These are phyloP conservation scores for Eucommia ulmoides DNA, from an alignment of 257 asterid species.

Conservation along the genomic window DNA sequence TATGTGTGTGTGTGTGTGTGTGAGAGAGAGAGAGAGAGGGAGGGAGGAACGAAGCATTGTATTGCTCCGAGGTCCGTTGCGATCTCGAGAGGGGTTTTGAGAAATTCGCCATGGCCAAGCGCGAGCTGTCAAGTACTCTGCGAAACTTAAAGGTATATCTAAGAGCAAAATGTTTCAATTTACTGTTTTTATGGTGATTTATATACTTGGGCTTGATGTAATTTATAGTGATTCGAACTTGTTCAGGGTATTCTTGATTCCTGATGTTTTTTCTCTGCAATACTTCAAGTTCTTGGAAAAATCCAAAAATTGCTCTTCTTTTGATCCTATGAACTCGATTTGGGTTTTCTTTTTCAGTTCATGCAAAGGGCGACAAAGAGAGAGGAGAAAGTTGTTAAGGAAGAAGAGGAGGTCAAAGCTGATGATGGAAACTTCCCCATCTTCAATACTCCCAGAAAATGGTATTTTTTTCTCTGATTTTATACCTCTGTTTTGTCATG, in stretches of 20 bases:
- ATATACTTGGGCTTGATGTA: not conserved
- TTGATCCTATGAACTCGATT: not conserved
- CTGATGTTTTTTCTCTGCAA: no score
- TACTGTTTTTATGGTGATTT: not conserved
- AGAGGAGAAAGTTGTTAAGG: conserved; percentile 41
- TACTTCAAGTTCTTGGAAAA: no score
- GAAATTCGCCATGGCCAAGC: conserved; percentile 61
- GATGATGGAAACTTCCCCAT: conserved; percentile 46
- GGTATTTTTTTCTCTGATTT: conserved; percentile 27
- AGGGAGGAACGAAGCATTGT: not conserved
- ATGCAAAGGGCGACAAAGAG: conserved; percentile 81
- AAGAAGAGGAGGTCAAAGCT: conserved; percentile 30
- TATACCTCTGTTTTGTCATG: not conserved
- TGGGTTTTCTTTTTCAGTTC: conserved; percentile 36
- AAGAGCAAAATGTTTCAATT: not conserved
- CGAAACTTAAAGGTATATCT: conserved; percentile 73
- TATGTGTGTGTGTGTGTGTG: not conserved
- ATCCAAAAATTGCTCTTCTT: no score
- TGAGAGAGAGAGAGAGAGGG: not conserved
- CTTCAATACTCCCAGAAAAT: conserved; percentile 35
- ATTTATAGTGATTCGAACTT: not conserved
- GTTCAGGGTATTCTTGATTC: no score
- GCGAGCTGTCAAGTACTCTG: conserved; percentile 71
- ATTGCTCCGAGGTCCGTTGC: not conserved
- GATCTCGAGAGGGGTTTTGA: no score